These are phyloP conservation scores for Heterotrichella gracilis DNA, from an alignment of 352 stramenopile species.

Conservation along the genomic window DNA sequence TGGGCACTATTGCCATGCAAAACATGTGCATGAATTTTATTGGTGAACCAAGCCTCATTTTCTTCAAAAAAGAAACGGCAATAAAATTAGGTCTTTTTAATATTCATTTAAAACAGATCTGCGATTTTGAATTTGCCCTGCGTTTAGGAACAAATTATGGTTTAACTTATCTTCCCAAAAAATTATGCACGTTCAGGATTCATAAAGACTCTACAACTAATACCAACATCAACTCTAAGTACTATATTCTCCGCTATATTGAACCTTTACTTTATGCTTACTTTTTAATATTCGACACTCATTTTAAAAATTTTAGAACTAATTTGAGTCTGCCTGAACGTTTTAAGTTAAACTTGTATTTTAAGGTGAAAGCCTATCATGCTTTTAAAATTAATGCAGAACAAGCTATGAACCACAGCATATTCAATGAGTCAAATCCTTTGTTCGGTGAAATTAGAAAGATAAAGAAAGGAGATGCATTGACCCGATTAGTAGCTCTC, in stretches of 20 bases:
- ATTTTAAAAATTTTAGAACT: not conserved
- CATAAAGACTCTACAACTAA: not conserved
- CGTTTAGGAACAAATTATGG: not conserved
- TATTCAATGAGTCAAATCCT: too few species aligned
- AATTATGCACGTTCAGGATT: not conserved
- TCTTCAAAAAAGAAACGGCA: not conserved
- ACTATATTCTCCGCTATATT: not conserved
- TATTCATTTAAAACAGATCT: not conserved
- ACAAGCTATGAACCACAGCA: too few species aligned
- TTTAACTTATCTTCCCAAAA: not conserved
- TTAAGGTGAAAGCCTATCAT: not conserved
- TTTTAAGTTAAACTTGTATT: not conserved
- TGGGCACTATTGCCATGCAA: not conserved
- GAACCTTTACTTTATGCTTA: not conserved
- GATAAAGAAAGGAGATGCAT: too few species aligned
- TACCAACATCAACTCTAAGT: not conserved
- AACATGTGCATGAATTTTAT: not conserved
- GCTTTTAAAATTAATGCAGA: not conserved
- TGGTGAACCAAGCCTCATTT: not conserved
- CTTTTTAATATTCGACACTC: not conserved
- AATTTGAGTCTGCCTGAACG: not conserved
- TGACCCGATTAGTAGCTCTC: too few species aligned
- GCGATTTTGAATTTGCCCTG: not conserved
- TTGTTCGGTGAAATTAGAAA: too few species aligned
- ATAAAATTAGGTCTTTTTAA: not conserved